phyloP scores from a whole-genome alignment of 306 rosid species.

The Pyrus betulifolia region DNA sequence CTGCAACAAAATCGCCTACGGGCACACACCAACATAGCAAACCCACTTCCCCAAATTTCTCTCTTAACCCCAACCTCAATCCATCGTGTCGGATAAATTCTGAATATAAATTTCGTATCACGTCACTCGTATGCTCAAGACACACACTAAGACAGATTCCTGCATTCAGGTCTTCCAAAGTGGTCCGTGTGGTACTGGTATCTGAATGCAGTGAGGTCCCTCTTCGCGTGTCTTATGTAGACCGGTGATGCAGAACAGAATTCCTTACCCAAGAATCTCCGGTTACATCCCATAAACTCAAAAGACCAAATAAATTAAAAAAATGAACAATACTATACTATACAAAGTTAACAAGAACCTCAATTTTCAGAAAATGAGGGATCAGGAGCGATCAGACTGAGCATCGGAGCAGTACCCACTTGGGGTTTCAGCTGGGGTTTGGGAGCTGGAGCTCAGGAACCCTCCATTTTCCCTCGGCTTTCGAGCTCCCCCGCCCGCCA shows the following conservation, averaged over 20 bases:
- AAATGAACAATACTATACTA: not conserved
- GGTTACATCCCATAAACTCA: not conserved
- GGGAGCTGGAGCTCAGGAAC: conserved; percentile 7
- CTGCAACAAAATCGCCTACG: not conserved
- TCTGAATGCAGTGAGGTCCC: too few relatives aligned
- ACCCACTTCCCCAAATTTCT: not conserved
- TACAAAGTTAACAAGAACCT: not conserved
- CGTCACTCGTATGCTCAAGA: not conserved
- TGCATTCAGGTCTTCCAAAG: too few relatives aligned
- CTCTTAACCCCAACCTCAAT: not conserved
- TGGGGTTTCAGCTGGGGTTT: conserved; percentile 7
- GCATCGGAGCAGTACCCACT: conserved; percentile 7
- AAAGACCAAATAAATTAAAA: not conserved
- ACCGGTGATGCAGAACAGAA: too few relatives aligned
- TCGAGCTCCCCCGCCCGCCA: not conserved
- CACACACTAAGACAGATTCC: too few relatives aligned
- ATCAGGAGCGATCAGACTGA: not conserved
- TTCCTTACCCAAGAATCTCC: too few relatives aligned
- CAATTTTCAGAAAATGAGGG: not conserved
- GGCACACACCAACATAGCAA: not conserved
- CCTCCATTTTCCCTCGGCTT: conserved; percentile 5
- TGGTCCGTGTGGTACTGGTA: too few relatives aligned
- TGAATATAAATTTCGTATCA: not conserved
- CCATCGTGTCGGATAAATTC: too few relatives aligned
- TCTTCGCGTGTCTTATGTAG: too few relatives aligned